These are phyloP conservation scores for button mushroom (Agaricus bisporus) DNA, from an alignment of 768 basidiomycete species.

Conservation along the genomic window DNA sequence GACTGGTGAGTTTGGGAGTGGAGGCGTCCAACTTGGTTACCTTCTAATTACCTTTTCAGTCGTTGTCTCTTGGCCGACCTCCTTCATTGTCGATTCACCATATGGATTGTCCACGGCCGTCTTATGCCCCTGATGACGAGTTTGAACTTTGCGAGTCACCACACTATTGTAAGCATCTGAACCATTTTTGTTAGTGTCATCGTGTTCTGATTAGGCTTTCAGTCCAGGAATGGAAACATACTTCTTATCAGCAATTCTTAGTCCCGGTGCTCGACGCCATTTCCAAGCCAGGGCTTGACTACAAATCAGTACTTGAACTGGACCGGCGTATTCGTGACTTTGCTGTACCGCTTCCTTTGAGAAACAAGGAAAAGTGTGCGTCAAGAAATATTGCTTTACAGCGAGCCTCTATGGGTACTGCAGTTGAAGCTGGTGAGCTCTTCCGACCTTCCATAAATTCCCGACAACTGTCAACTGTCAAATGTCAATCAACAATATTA, in stretches of 20 bases:
- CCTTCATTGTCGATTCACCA: conserved; percentile 58
- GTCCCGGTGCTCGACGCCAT: conserved; percentile 55
- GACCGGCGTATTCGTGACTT: conserved; percentile 61
- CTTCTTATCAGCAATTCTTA: conserved; percentile 53
- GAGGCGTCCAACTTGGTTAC: background rate
- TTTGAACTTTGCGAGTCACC: conserved; percentile 30
- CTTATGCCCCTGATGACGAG: conserved; percentile 35
- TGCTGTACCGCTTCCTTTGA: conserved; percentile 42
- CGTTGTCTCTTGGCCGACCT: conserved; percentile 61
- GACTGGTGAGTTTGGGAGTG: conserved; percentile 34
- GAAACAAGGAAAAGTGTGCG: conserved; percentile 29
- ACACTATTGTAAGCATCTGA: conserved; percentile 33
- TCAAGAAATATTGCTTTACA: conserved; percentile 51
- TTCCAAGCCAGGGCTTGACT: conserved; percentile 47
- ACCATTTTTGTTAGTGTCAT: background rate
- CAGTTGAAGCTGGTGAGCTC: conserved; percentile 53
- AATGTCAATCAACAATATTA: background rate
- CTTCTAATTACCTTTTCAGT: conserved; percentile 23
- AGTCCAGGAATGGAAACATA: conserved; percentile 73
- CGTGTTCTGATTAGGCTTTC: conserved; percentile 5
- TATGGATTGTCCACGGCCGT: conserved; percentile 50
- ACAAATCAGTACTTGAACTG: conserved; percentile 45
- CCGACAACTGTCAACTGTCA: background rate
- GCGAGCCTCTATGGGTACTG: conserved; percentile 50
- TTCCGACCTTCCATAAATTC: background rate